Conservation (phyloP, 257 asterid species). For the Gentiana macrophylla region DNA sequence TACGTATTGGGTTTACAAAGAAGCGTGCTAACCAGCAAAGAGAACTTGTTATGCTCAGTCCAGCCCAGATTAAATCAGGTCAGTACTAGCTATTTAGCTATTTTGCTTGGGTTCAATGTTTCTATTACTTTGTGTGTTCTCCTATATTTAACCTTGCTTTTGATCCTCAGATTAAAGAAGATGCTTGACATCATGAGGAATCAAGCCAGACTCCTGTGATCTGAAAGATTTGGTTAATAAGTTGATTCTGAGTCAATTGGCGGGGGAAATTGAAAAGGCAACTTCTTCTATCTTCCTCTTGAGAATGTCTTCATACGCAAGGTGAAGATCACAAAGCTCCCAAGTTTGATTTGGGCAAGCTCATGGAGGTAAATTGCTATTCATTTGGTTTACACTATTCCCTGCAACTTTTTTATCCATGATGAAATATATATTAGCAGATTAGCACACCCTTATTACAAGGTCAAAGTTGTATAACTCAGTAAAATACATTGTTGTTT, state of each 20-base stretch:
- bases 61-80: slow-evolving; percentile 84
- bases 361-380: slow-evolving; percentile 51
- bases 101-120: not conserved
- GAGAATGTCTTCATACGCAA: slow-evolving; percentile 72
- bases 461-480: too few species aligned
- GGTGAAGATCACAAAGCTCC: slow-evolving; percentile 82
- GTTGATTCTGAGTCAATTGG: slow-evolving; percentile 77
- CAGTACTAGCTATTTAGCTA: not conserved
- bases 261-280: slow-evolving; percentile 73
- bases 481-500: not conserved
- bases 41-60: slow-evolving; percentile 82
- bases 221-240: slow-evolving; percentile 72
- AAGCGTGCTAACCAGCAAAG: slow-evolving; percentile 77
- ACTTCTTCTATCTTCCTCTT: slow-evolving; percentile 70
- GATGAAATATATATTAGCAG: not conserved
- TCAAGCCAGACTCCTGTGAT: slow-evolving; percentile 64
- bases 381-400: too few species aligned
- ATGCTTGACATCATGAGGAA: slow-evolving; percentile 78
- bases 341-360: slow-evolving; percentile 63
- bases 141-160: too few species aligned
- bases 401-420: too few species aligned
- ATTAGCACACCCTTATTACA: not conserved
- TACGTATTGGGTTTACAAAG: slow-evolving; percentile 82
- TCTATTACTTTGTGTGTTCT: too few species aligned
- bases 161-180: slow-evolving; percentile 48